phyloP scores from a whole-genome alignment of 2,329 filamentous ascomycete genomes.

The Trichoderma endophyticum region DNA sequence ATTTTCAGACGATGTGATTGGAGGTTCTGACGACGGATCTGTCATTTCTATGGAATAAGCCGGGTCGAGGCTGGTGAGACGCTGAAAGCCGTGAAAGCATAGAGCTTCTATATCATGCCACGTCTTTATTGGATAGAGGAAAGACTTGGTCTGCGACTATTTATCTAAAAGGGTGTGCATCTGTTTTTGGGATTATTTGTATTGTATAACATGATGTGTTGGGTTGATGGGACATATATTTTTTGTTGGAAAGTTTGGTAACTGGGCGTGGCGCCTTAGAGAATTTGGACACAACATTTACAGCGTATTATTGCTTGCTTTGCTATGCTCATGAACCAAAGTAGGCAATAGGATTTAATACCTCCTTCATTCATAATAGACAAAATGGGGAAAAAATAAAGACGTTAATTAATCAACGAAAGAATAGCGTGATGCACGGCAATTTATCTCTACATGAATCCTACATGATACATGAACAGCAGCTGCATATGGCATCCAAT shows the following conservation, averaged over 20 bases:
- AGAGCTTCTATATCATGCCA: background rate
- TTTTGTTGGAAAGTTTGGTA: background rate
- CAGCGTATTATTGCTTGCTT: background rate
- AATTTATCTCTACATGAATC: background rate
- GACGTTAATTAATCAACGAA: background rate
- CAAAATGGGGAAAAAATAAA: background rate
- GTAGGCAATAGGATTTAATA: background rate
- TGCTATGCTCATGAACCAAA: background rate
- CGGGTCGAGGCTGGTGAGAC: background rate
- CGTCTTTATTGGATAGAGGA: background rate
- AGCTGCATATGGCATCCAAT: background rate
- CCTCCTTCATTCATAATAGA: background rate
- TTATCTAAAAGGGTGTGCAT: background rate
- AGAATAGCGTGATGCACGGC: background rate
- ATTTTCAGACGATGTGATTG: slow-evolving; percentile 55
- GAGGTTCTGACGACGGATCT: slow-evolving; percentile 31
- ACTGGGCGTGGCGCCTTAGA: background rate
- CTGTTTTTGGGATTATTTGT: background rate
- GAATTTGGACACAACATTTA: background rate
- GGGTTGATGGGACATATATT: background rate
- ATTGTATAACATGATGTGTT: background rate
- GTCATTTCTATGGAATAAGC: slow-evolving; percentile 10
- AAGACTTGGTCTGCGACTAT: background rate
- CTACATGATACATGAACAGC: background rate
- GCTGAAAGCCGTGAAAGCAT: background rate